Base-by-base conservation (phyloP, 345 rosid genomes). In the Hypericum perforatum region DNA sequence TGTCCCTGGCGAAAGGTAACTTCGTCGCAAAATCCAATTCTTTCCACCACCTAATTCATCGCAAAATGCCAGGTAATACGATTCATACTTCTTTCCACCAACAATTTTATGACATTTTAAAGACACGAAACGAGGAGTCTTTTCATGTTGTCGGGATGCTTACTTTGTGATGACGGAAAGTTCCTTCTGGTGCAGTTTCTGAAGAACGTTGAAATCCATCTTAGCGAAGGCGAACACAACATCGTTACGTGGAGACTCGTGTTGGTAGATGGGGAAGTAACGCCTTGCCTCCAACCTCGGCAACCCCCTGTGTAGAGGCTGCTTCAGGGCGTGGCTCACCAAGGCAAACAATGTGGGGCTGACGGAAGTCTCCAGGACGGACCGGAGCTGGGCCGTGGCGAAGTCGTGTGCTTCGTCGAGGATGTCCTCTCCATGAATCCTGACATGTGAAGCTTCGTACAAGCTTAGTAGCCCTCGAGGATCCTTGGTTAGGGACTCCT, bases 1-100 rank as follows among this genome's bases (percentile, higher is more conserved):
- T 71, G 32, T 79, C 79, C 36, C 79, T 58, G 11, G 45, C 65
- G 45, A 50, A 73, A 3, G 74, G 59, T 0, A 76, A 63, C 66
- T 64, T 66, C 0, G 16, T 36, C 7, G 49, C 9, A 12, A 71
- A 43, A 4, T 74, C 61, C 42, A 71, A 59, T 2, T 64, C 63
- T 39, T 41, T 69, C 76, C 78, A 67, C 82, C 82, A 76, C 56
- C 80, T 75, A 22, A 22, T 22, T 22, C 32, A 22, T 22, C 32
- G 32, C 32, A 22, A 22, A 4, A 22, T n/a, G n/a, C n/a, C n/a
- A n/a, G n/a, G n/a, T n/a, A n/a, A n/a, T n/a, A n/a, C n/a, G n/a
- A n/a, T n/a, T n/a, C n/a, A n/a, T n/a, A n/a, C n/a, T n/a, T n/a
- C n/a, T n/a, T n/a, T n/a, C n/a, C n/a, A n/a, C n/a, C n/a, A n/a